A percentile compares a stretch with the other conserved stretches of the same genome.
Evolutionary conservation across 805 yeast species (phyloP).

Genomic region (Nakazawaea wickerhamii): DNA sequence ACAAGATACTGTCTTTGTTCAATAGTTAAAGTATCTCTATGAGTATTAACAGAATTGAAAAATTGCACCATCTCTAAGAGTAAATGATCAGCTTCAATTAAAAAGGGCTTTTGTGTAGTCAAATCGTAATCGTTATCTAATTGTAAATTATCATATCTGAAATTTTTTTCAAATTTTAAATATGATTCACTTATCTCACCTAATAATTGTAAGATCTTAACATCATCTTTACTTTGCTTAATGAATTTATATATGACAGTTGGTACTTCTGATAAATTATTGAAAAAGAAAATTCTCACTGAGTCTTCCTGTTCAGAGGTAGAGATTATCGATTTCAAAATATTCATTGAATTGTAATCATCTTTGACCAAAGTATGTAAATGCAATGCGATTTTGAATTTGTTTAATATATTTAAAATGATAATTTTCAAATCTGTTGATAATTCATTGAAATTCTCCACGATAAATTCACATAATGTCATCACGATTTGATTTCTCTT

Average conservation of each 20-base stretch:
- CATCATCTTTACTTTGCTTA: conserved; percentile 12
- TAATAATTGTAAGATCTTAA: conserved; percentile 14
- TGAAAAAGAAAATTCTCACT: conserved; percentile 14
- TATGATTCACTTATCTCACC: conserved; percentile 8
- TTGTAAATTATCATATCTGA: conserved; percentile 13
- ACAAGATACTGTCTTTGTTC: conserved; percentile 2
- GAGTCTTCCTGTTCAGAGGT: not conserved
- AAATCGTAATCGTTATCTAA: conserved; percentile 11
- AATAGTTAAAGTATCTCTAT: conserved; percentile 1
- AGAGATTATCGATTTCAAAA: not conserved
- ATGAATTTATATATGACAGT: conserved; percentile 3
- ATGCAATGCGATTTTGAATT: conserved; percentile 8
- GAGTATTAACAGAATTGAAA: not conserved
- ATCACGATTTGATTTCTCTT: conserved; percentile 34
- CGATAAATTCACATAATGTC: conserved; percentile 19
- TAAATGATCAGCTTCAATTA: conserved; percentile 15
- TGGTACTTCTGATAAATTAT: conserved; percentile 7
- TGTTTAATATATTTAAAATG: conserved; percentile 11
- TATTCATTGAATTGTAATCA: not conserved
- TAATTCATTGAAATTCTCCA: conserved; percentile 17
- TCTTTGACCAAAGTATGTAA: conserved; percentile 6
- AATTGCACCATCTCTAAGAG: conserved; percentile 15
- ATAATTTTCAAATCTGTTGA: conserved; percentile 12
- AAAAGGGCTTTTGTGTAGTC: conserved; percentile 15
- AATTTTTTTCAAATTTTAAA: conserved; percentile 16